phyloP scores from a whole-genome alignment of 805 yeast genomes.

The Wickerhamiella australiensis region DNA sequence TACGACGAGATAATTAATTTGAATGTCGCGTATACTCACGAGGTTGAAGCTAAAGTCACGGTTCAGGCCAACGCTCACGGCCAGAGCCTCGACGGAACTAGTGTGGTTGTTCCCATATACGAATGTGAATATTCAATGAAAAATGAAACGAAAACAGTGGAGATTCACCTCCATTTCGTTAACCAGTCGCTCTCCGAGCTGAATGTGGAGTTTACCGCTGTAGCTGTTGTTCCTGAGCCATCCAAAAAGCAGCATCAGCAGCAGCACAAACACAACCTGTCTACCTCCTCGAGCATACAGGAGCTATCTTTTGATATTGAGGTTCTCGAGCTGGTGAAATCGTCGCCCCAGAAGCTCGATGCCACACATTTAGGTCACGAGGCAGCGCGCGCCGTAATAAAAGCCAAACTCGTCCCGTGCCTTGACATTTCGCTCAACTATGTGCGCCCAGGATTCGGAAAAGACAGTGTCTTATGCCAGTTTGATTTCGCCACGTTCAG shows the following conservation, averaged over 20 bases:
- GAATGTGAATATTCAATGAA: not conserved
- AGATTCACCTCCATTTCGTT: not conserved
- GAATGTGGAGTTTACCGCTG: conserved; percentile 2
- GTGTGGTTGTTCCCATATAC: not conserved
- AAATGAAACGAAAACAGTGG: not conserved
- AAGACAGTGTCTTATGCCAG: conserved; percentile 22
- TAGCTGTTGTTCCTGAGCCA: not conserved
- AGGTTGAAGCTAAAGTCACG: not conserved
- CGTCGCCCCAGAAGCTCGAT: not conserved
- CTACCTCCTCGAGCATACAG: not conserved
- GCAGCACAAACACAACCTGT: not conserved
- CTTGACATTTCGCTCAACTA: conserved; percentile 19
- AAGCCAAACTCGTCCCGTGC: conserved; percentile 18
- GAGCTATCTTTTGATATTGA: not conserved
- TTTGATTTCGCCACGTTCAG: conserved; percentile 16
- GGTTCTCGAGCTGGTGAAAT: not conserved
- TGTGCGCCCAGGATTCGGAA: conserved; percentile 21
- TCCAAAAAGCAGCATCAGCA: not conserved
- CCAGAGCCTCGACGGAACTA: not conserved
- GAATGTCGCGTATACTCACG: not conserved
- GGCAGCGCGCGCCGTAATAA: conserved; percentile 16
- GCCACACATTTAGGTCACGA: conserved; percentile 4
- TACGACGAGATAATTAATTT: not conserved
- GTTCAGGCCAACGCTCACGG: conserved; percentile 1
- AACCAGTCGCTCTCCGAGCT: conserved; percentile 3